Conservation (phyloP, 2,329 filamentous ascomycete genomes). For the Fusarium sp. region DNA sequence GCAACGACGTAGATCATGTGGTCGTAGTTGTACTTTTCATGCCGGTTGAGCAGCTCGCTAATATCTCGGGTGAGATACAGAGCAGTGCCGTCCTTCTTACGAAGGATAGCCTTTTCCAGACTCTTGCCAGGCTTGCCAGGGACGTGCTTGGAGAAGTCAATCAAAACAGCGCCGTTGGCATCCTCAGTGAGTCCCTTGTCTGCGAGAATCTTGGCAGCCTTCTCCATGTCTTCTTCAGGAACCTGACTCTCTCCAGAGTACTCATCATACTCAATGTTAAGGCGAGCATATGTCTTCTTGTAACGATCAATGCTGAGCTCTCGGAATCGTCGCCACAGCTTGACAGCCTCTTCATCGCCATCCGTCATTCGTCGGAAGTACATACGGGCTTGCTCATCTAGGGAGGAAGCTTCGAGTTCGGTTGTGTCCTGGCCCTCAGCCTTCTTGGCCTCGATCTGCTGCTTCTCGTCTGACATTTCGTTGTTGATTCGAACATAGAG, state of each 20-base stretch:
- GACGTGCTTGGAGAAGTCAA: slow-evolving; percentile 77
- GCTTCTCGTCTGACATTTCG: slow-evolving; percentile 74
- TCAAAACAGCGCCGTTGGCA: slow-evolving; percentile 76
- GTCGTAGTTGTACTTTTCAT: slow-evolving; percentile 74
- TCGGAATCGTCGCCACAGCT: slow-evolving; percentile 73
- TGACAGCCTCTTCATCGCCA: slow-evolving; percentile 68
- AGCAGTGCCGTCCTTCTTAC: slow-evolving; percentile 79
- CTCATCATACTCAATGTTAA: slow-evolving; percentile 78
- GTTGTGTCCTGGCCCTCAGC: slow-evolving; percentile 63
- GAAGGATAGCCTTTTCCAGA: slow-evolving; percentile 76
- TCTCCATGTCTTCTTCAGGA: slow-evolving; percentile 72
- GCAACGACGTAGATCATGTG: slow-evolving; percentile 85
- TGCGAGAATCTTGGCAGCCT: slow-evolving; percentile 69
- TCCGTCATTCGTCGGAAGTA: slow-evolving; percentile 80
- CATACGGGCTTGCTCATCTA: slow-evolving; percentile 79
- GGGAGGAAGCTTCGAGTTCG: slow-evolving; percentile 62
- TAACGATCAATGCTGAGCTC: slow-evolving; percentile 75
- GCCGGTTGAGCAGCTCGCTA: slow-evolving; percentile 74
- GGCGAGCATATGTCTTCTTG: slow-evolving; percentile 73
- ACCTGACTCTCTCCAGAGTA: slow-evolving; percentile 81
- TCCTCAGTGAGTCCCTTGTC: slow-evolving; percentile 74
- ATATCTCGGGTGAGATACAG: slow-evolving; percentile 84
- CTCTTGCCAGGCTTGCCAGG: slow-evolving; percentile 74
- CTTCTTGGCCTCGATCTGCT: slow-evolving; percentile 68
- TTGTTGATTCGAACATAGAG: slow-evolving; percentile 83